A percentile compares a stretch with the other conserved stretches of the same genome.
Evolutionary conservation across 768 basidiomycete species (phyloP).

Genomic region (Clitopilus passeckerianus): DNA sequence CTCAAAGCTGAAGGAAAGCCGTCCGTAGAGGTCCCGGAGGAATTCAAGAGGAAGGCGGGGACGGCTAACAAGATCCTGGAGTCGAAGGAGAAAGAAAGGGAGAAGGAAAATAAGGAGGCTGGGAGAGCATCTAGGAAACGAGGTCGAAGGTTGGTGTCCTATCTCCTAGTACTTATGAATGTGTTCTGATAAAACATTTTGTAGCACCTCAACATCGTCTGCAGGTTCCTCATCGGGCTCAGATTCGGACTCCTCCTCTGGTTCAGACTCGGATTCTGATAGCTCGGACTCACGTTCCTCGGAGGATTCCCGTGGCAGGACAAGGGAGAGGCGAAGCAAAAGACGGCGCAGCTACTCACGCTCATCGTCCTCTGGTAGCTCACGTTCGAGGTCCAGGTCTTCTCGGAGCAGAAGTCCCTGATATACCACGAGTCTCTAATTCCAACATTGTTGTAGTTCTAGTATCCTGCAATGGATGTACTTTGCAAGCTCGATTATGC

Average conservation of each 20-base stretch:
- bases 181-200: not conserved
- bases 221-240: slow-evolving; percentile 33
- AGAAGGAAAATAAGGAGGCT: slow-evolving; percentile 37
- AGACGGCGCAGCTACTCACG: slow-evolving; percentile 11
- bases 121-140: slow-evolving; percentile 31
- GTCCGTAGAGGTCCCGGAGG: slow-evolving; percentile 82
- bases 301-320: slow-evolving; percentile 16
- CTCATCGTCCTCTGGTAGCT: not conserved
- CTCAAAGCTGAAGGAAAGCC: slow-evolving; percentile 69
- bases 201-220: slow-evolving; percentile 15
- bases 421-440: not conserved
- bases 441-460: not conserved
- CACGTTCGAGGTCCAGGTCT: slow-evolving; percentile 12
- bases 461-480: not conserved
- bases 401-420: slow-evolving; percentile 8
- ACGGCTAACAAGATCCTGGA: slow-evolving; percentile 84
- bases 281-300: slow-evolving; percentile 32
- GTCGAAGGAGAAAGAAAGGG: slow-evolving; percentile 74
- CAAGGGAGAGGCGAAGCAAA: slow-evolving; percentile 33
- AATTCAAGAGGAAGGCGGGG: slow-evolving; percentile 81
- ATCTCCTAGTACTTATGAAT: not conserved
- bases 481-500: not conserved
- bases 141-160: slow-evolving; percentile 25
- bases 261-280: slow-evolving; percentile 31
- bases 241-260: slow-evolving; percentile 32